Percentiles rank a stretch among this genome's conserved stretches.
phyloP scores from a whole-genome alignment of 441 rosid genomes.

The Corymbia citriodora region DNA sequence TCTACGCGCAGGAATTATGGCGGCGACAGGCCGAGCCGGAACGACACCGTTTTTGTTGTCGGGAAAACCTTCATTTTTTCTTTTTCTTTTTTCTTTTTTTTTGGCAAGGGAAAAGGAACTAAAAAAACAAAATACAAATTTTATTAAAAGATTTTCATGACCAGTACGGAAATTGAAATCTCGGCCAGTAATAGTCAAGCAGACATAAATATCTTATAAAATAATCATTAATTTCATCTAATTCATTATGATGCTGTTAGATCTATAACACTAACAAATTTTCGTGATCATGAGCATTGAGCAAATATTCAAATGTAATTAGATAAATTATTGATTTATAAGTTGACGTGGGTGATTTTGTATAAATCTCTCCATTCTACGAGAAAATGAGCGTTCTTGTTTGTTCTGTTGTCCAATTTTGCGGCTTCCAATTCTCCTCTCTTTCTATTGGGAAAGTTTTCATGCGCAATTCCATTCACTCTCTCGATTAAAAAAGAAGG shows the following conservation, averaged over 20 bases:
- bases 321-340: not conserved
- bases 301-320: not conserved
- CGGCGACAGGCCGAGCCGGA: not conserved
- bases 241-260: accelerated
- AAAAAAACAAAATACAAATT: not conserved
- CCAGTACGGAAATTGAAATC: not conserved
- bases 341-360: not conserved
- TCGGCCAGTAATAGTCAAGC: not conserved
- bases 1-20: not conserved
- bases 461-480: not conserved
- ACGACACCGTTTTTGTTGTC: not conserved
- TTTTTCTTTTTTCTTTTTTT: not conserved
- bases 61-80: not conserved
- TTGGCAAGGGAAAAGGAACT: not conserved
- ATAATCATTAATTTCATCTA: not conserved
- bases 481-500: not conserved
- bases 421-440: not conserved
- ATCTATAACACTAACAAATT: not conserved
- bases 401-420: not conserved
- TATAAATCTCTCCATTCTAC: accelerated
- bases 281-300: not conserved
- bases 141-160: not conserved
- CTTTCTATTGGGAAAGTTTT: not conserved
- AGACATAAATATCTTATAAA: not conserved
- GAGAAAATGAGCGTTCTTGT: not conserved